These are phyloP conservation scores for Hyparrhenia diplandra DNA, from an alignment of 176 grass and related monocot species.

Conservation along the genomic window DNA sequence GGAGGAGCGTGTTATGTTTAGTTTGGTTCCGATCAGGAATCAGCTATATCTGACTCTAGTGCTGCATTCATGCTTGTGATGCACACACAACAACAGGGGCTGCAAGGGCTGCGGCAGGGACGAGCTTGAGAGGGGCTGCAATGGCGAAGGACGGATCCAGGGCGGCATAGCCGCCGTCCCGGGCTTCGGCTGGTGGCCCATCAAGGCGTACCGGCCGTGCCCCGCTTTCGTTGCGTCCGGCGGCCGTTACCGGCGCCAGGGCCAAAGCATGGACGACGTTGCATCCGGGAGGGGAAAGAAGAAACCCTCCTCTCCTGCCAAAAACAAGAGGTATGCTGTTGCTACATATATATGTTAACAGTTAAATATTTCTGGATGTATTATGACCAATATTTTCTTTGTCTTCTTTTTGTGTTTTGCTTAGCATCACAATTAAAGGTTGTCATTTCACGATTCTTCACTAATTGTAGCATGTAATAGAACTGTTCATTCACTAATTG, in stretches of 20 bases:
- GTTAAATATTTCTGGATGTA: no score
- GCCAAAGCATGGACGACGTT: conserved; percentile 95
- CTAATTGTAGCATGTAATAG: no score
- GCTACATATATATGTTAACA: no score
- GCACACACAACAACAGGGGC: conserved; percentile 18
- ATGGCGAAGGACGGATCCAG: conserved; percentile 88
- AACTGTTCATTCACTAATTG: no score
- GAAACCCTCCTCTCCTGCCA: conserved; percentile 13
- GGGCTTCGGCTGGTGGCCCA: conserved; percentile 89
- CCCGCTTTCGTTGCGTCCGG: conserved; percentile 73
- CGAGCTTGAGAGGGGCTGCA: conserved; percentile 73
- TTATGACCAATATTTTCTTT: no score
- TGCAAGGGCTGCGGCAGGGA: conserved; percentile 71
- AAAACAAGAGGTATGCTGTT: conserved; percentile 24
- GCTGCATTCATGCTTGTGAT: neutral
- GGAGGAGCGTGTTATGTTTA: neutral
- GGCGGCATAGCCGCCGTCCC: conserved; percentile 87
- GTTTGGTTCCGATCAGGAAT: neutral
- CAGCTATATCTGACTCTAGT: neutral
- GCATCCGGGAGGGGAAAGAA: conserved; percentile 57
- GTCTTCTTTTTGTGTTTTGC: no score
- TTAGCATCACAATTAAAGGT: neutral
- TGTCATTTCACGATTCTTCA: neutral
- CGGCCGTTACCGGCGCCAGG: conserved; percentile 73
- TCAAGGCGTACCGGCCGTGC: conserved; percentile 92